Base-by-base conservation (phyloP, 1,284 basidiomycete genomes). In the Boletus sp. region DNA sequence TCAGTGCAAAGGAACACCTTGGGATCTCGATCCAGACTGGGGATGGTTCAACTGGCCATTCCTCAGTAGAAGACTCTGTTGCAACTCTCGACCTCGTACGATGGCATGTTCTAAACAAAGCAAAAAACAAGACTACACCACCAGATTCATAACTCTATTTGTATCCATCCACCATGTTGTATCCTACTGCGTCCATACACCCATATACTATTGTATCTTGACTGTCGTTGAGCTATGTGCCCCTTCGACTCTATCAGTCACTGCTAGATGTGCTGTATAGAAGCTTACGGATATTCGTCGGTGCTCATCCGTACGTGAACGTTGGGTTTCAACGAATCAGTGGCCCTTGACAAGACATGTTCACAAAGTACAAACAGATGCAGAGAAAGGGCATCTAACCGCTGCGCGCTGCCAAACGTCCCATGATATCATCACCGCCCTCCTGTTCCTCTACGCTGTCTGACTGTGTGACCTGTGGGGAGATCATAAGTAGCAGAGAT, bases 41-140 rank as follows among this genome's bases (percentile, higher is more conserved):
- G 25, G 84, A 78, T 34, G 82, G 78, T 0, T 75, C 76, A 17
- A 74, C 75, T 5, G 92, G 91, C 7, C 91, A 94, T 71, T 92
- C 87, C 37, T 91, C 87, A 5, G 72, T 88, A 2, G 91, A 89
- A 68, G 92, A 92, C 69, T 91, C 89, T 1, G 68, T 79, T 27
- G 89, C 91, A 1, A 91, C 92, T 2, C 72, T 95, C 33, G 86
- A 95, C 57, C 77, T 94, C 26, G 82, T 95, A n/a, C 75, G 82
- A 48, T 87, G 81, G 80, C 76, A 80, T 60, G 66, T 88, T 45
- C 57, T 82, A 39, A 81, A 86, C 56, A 79, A 73, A 53, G 61
- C 70, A 40, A 71, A 66, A 55, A 52, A 44, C 12, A 54, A 51
- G 34, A 46, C 34, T 29, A 42, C 54, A 12, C 19, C 47, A 27